These are phyloP conservation scores for Amauroascus verrucosus DNA, from an alignment of 2,329 filamentous ascomycete genomes.

Conservation along the genomic window DNA sequence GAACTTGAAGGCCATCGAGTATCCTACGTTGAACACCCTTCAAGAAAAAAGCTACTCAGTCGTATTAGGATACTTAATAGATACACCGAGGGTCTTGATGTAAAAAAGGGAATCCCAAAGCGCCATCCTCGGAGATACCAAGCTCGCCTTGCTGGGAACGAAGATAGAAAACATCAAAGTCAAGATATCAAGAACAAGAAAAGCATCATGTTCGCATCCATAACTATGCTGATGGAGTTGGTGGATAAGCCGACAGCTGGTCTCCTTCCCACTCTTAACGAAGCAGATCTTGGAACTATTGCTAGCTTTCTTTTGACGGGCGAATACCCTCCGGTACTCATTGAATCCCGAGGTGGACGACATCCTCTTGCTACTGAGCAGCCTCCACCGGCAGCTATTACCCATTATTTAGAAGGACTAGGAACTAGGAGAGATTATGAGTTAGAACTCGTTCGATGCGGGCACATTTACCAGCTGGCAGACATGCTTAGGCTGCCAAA, in stretches of 20 bases:
- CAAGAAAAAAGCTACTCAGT: not conserved
- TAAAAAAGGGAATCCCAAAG: not conserved
- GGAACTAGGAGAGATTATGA: conserved; percentile 4
- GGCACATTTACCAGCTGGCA: conserved; percentile 6
- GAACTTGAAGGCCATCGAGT: not conserved
- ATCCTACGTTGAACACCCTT: not conserved
- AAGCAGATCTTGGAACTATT: not conserved
- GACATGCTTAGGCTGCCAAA: conserved; percentile 3
- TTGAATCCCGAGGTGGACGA: not conserved
- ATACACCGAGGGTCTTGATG: not conserved
- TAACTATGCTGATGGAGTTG: not conserved
- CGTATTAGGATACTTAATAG: not conserved
- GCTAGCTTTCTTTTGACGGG: conserved; percentile 6
- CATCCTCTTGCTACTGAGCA: not conserved
- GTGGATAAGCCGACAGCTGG: not conserved
- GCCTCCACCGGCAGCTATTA: not conserved
- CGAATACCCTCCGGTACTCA: conserved; percentile 6
- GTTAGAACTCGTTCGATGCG: conserved; percentile 5
- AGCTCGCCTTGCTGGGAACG: not conserved
- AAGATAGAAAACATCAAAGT: not conserved
- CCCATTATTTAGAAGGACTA: conserved; percentile 10
- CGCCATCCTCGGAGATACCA: not conserved
- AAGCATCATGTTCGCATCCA: not conserved
- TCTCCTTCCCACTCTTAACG: not conserved
- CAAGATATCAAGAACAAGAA: not conserved